Conservation (phyloP, 2,329 filamentous ascomycete genomes). For the Xylariaceae sp. region DNA sequence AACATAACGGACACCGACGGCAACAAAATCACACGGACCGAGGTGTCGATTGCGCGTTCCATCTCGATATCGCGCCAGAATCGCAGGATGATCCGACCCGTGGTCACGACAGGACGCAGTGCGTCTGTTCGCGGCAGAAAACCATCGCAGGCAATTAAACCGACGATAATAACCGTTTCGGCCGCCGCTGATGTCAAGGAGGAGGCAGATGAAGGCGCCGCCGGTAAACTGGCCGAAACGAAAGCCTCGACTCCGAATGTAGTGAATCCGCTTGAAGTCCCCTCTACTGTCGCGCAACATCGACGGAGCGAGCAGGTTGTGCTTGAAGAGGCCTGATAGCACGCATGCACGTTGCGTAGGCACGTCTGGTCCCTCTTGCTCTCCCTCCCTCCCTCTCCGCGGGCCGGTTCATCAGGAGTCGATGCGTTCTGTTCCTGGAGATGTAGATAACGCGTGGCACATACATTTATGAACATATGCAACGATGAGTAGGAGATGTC, state of each 20-base stretch:
- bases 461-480: too few relatives aligned
- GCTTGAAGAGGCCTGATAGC: constrained; percentile 41
- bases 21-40: constrained; percentile 48
- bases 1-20: constrained; percentile 2
- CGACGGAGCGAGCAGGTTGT: constrained; percentile 51
- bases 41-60: constrained; percentile 63
- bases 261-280: constrained; percentile 35
- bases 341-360: too few relatives aligned
- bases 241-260: constrained; percentile 43
- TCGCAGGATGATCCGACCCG: constrained; percentile 51
- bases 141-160: constrained; percentile 4
- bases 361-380: too few relatives aligned
- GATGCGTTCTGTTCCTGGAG: too few relatives aligned
- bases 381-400: too few relatives aligned
- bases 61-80: constrained; percentile 62
- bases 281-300: constrained; percentile 33
- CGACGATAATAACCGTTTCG: constrained; percentile 18
- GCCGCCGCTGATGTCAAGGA: neutral
- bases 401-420: too few relatives aligned
- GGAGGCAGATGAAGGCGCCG: too few relatives aligned
- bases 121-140: constrained; percentile 1
- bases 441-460: too few relatives aligned
- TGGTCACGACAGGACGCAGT: constrained; percentile 34
- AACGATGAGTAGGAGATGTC: too few relatives aligned
- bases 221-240: constrained; percentile 30